A percentile compares a stretch with the other conserved stretches of the same genome.
These are phyloP conservation scores for Cicer arietinum DNA, from an alignment of 306 rosid genomes.

Conservation along the genomic window DNA sequence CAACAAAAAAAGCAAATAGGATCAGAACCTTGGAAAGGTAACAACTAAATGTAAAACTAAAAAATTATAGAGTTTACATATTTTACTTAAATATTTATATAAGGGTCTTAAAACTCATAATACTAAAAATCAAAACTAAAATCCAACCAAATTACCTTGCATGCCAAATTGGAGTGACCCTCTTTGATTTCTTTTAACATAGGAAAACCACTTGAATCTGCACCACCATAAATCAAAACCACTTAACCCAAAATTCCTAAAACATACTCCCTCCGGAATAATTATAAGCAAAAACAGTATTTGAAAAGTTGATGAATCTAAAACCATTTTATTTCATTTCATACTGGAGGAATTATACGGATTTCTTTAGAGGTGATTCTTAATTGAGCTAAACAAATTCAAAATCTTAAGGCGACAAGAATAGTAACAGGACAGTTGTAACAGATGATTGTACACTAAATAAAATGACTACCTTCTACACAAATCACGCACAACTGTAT, in stretches of 20 bases:
- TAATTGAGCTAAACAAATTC: conserved; percentile 22
- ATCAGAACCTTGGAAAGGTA: conserved; percentile 11
- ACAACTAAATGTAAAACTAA: conserved; percentile 21
- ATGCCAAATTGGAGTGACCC: conserved; percentile 56
- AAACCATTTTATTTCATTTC: too few species aligned
- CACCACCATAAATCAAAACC: conserved; percentile 18
- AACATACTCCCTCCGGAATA: background rate
- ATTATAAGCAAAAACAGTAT: too few species aligned
- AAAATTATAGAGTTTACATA: background rate
- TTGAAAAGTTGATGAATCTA: too few species aligned
- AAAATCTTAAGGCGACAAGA: background rate
- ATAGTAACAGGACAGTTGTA: background rate
- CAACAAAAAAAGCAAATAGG: conserved; percentile 10
- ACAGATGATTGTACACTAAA: background rate
- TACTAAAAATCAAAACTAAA: conserved; percentile 7
- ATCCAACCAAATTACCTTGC: conserved; percentile 65
- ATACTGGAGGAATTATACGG: background rate
- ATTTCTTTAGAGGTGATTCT: conserved; percentile 6
- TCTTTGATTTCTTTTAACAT: conserved; percentile 57
- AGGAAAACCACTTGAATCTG: conserved; percentile 54
- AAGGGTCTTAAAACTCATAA: conserved; percentile 6
- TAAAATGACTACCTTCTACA: background rate
- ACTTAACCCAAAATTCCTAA: background rate
- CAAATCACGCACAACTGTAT: background rate
- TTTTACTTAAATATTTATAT: background rate